These are phyloP conservation scores for Lyophyllum atratum DNA, from an alignment of 768 basidiomycete species.

Conservation along the genomic window DNA sequence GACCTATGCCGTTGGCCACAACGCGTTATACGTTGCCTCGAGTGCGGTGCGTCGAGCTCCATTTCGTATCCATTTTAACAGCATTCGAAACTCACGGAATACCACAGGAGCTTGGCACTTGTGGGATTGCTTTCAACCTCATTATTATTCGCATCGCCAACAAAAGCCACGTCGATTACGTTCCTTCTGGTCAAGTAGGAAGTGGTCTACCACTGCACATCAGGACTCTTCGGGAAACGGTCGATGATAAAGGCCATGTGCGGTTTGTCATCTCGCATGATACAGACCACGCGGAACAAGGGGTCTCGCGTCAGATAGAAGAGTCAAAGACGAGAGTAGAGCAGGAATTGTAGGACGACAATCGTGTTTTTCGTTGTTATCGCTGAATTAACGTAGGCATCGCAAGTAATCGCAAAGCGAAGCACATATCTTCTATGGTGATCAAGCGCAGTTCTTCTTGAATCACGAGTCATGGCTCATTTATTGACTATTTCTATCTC, in stretches of 20 bases:
- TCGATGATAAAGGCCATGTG: slow-evolving; percentile 1
- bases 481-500: no score
- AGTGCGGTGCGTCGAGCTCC: background rate
- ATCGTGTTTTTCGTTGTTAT: background rate
- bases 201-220: background rate
- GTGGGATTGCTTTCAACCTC: slow-evolving; percentile 12
- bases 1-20: slow-evolving; percentile 1
- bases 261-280: background rate
- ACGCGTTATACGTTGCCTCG: slow-evolving; percentile 4
- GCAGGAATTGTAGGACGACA: background rate
- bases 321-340: background rate
- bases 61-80: background rate
- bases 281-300: background rate
- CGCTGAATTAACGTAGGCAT: background rate
- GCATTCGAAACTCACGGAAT: background rate
- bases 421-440: no score
- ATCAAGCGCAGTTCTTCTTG: no score
- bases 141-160: slow-evolving; percentile 8
- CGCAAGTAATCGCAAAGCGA: no score
- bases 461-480: no score
- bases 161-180: background rate
- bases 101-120: slow-evolving; percentile 4
- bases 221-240: background rate
- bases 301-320: background rate
- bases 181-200: background rate